Evolutionary conservation across 495 filamentous ascomycete species (phyloP).

Genomic region (Parachaetomium inaequale): DNA sequence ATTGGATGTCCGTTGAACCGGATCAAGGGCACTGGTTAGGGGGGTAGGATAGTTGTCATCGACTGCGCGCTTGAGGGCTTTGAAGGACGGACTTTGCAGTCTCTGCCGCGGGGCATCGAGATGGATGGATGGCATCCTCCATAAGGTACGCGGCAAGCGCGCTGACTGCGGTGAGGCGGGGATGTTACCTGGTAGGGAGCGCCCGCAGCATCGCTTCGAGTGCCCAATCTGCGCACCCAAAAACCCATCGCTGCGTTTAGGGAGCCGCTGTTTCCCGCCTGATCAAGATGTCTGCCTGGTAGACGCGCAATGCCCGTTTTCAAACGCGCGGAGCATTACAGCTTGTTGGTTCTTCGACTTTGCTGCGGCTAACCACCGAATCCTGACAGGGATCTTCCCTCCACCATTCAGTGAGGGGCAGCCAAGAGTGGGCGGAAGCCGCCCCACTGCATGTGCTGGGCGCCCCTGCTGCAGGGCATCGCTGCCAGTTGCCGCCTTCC

Average conservation of each 20-base stretch:
- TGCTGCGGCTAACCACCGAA: conserved; percentile 2
- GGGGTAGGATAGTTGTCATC: not conserved
- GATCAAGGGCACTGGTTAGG: not conserved
- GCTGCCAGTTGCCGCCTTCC: conserved; percentile 1
- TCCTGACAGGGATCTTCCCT: not conserved
- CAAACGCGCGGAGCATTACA: not conserved
- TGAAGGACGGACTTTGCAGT: not conserved
- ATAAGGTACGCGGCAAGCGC: not conserved
- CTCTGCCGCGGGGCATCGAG: not conserved
- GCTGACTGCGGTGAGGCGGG: not conserved
- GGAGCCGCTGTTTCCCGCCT: not conserved
- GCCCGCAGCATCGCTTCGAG: not conserved
- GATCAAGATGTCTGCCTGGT: not conserved
- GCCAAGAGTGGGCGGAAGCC: not conserved
- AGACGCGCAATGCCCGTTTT: not conserved
- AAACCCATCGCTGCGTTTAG: not conserved
- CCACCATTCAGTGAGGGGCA: conserved; percentile 6
- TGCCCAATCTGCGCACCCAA: not conserved
- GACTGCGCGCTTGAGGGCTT: not conserved
- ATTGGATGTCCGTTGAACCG: not conserved
- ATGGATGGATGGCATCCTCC: too few relatives aligned
- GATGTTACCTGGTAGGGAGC: not conserved
- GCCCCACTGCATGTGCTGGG: not conserved
- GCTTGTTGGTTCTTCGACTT: not conserved
- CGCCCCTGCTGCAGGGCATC: not conserved